A percentile compares a stretch with the other conserved stretches of the same genome.
phyloP scores from a whole-genome alignment of 495 filamentous ascomycete genomes.

The Xylaria sp. region DNA sequence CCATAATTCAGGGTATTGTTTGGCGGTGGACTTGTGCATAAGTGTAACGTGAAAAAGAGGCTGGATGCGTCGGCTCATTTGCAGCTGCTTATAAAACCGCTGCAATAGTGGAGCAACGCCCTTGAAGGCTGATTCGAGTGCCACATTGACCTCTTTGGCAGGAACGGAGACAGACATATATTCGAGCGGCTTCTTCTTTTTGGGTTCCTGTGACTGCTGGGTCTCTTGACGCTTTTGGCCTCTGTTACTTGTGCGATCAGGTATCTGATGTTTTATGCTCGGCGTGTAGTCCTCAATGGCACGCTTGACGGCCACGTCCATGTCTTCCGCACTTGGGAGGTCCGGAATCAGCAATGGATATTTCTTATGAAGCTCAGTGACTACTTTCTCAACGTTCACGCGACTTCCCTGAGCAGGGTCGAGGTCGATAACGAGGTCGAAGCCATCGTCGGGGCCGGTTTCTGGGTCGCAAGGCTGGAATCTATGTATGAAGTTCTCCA shows the following conservation, averaged over 20 bases:
- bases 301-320: constrained; percentile 79
- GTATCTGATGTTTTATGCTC: constrained; percentile 73
- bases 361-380: constrained; percentile 68
- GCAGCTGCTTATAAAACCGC: constrained; percentile 77
- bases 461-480: constrained; percentile 78
- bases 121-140: constrained; percentile 74
- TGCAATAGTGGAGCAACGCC: constrained; percentile 53
- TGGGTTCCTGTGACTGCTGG: constrained; percentile 35
- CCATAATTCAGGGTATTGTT: constrained; percentile 72
- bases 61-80: constrained; percentile 76
- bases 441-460: constrained; percentile 71
- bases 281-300: constrained; percentile 83
- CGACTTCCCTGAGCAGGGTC: constrained; percentile 78
- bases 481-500: constrained; percentile 89
- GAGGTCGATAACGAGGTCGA: constrained; percentile 85
- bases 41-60: constrained; percentile 91
- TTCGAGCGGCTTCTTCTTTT: constrained; percentile 69
- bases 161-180: constrained; percentile 80
- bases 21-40: constrained; percentile 74
- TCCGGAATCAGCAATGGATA: constrained; percentile 77
- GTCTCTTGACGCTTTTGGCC: constrained; percentile 50
- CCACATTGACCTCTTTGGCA: constrained; percentile 60
- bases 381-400: constrained; percentile 82
- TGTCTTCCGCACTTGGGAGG: constrained; percentile 74
- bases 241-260: constrained; percentile 50